Percentiles rank a stretch among this genome's conserved stretches.
Conservation (phyloP, 352 stramenopile genomes). For the Thalassiosira mediterranea region DNA sequence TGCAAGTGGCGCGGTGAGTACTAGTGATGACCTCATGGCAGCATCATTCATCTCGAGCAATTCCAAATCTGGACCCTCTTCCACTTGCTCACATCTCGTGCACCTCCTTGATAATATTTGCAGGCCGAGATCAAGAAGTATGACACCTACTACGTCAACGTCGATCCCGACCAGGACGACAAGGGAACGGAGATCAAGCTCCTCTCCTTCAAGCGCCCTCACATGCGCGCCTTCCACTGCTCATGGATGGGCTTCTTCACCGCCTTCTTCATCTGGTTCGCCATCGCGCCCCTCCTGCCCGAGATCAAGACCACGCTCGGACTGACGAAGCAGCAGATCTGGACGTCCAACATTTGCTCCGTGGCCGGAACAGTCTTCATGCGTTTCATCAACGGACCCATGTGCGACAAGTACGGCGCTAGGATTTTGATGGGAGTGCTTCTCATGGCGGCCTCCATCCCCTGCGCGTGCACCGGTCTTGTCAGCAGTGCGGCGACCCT, state of each 20-base stretch:
- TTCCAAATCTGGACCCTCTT: too few species aligned
- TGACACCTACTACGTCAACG: conserved; percentile 21
- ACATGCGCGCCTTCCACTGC: conserved; percentile 92
- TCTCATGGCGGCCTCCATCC: conserved; percentile 88
- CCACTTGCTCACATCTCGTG: too few species aligned
- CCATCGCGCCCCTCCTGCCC: conserved; percentile 91
- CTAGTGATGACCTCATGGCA: too few species aligned
- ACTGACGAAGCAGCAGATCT: conserved; percentile 89
- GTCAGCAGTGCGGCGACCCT: conserved; percentile 86
- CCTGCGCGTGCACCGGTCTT: conserved; percentile 87
- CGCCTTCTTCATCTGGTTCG: conserved; percentile 94
- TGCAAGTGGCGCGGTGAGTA: too few species aligned
- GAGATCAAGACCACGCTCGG: conserved; percentile 88
- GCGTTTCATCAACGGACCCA: conserved; percentile 90
- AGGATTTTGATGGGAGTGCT: conserved; percentile 87
- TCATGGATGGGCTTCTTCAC: conserved; percentile 91
- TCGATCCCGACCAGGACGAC: conserved; percentile 68
- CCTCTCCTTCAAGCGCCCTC: conserved; percentile 86
- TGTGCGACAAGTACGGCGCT: conserved; percentile 91
- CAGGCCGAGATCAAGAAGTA: conserved; percentile 37
- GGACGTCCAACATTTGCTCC: conserved; percentile 91
- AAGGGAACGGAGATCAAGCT: conserved; percentile 86
- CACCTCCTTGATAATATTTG: too few species aligned
- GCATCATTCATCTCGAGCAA: too few species aligned
- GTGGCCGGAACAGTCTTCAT: conserved; percentile 89